Percentiles rank a stretch among this genome's conserved stretches.
phyloP scores from a whole-genome alignment of 192 early-diverging fungal genomes.

The Rhizophagus sp. region DNA sequence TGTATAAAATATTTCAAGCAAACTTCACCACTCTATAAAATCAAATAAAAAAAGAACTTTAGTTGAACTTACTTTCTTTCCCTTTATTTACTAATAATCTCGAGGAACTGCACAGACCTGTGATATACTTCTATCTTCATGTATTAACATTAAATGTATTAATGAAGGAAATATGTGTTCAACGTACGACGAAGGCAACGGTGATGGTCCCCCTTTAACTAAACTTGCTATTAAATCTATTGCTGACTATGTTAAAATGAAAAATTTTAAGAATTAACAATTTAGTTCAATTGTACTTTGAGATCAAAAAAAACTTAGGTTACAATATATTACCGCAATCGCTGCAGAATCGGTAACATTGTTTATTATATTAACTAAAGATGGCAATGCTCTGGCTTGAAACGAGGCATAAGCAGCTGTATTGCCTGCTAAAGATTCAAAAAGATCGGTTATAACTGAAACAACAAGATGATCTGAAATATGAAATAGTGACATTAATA shows the following conservation, averaged over 20 bases:
- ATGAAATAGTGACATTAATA: constrained; percentile 7
- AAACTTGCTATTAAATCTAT: constrained; percentile 76
- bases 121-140: constrained; percentile 75
- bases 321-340: constrained; percentile 39
- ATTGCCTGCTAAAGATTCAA: constrained; percentile 76
- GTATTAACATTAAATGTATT: constrained; percentile 69
- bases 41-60: constrained; percentile 23
- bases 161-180: constrained; percentile 79
- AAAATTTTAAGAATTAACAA: background rate
- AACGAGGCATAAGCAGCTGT: constrained; percentile 61
- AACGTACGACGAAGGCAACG: constrained; percentile 70
- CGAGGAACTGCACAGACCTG: constrained; percentile 50
- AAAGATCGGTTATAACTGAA: constrained; percentile 75
- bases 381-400: constrained; percentile 72
- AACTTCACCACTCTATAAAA: constrained; percentile 71
- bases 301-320: background rate
- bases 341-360: constrained; percentile 44
- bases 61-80: constrained; percentile 1
- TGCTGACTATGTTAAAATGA: constrained; percentile 45
- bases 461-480: constrained; percentile 69
- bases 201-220: constrained; percentile 68
- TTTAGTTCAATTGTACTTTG: too few species aligned
- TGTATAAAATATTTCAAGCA: constrained; percentile 79
- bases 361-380: constrained; percentile 48
- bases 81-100: too few species aligned